These are phyloP conservation scores for Populus tomentosa DNA, from an alignment of 441 rosid genomes.

Conservation along the genomic window DNA sequence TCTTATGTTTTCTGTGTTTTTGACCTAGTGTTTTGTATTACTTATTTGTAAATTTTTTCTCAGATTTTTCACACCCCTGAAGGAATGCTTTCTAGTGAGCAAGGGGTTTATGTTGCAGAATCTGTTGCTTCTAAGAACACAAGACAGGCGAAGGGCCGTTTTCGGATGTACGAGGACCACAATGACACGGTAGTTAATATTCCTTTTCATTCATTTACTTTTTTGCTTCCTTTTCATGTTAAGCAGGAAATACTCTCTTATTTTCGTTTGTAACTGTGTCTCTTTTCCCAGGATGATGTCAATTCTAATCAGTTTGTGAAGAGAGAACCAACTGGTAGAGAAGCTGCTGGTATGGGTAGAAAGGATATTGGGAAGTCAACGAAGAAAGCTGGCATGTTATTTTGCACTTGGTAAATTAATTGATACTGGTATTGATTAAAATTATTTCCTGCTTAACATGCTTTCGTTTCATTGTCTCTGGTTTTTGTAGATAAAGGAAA, in stretches of 20 bases:
- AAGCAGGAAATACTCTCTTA: no score
- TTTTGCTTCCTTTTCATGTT: no score
- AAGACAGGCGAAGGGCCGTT: no score
- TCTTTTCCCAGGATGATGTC: slow-evolving; percentile 37
- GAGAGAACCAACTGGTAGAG: slow-evolving; percentile 61
- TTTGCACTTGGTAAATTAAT: slow-evolving; percentile 11
- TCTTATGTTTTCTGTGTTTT: background rate
- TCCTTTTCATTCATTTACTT: no score
- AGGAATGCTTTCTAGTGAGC: no score
- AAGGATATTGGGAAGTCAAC: slow-evolving; percentile 61
- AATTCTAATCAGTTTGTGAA: slow-evolving; percentile 51
- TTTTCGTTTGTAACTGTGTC: background rate
- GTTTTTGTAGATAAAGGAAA: slow-evolving; percentile 69
- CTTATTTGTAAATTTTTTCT: no score
- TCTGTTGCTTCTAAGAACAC: no score
- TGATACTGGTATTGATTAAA: slow-evolving; percentile 8
- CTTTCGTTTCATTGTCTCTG: slow-evolving; percentile 7
- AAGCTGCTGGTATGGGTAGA: slow-evolving; percentile 48
- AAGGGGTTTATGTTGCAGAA: no score
- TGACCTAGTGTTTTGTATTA: background rate
- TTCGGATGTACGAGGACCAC: no score
- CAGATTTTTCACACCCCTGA: no score
- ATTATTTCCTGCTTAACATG: background rate
- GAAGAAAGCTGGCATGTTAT: slow-evolving; percentile 70
- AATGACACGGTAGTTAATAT: no score